Conservation (phyloP, 75 land plant genomes). For the Isoetes taiwanensis region DNA sequence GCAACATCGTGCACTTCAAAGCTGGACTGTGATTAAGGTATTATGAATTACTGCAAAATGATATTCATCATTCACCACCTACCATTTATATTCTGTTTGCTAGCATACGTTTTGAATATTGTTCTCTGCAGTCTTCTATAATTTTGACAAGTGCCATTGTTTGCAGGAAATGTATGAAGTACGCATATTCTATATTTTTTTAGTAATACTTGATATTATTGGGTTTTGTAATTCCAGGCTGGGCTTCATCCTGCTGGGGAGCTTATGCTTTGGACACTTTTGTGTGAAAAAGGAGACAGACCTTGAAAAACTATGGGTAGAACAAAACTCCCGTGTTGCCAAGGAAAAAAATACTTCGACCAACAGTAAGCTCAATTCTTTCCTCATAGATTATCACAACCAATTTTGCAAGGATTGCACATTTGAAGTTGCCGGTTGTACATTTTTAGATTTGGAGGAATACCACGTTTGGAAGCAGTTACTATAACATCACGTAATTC, state of each 20-base stretch:
- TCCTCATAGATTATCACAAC: too few species aligned
- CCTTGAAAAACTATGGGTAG: conserved; percentile 39
- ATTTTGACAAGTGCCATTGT: too few species aligned
- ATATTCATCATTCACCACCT: too few species aligned
- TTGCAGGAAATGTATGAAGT: too few species aligned
- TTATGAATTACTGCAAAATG: too few species aligned
- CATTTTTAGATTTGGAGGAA: conserved; percentile 41
- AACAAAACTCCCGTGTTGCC: conserved; percentile 28
- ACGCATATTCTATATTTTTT: too few species aligned
- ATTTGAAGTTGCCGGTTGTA: too few species aligned
- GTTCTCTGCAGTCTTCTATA: too few species aligned
- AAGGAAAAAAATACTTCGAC: conserved; percentile 21
- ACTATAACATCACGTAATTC: conserved; percentile 24
- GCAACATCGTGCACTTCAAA: neutral
- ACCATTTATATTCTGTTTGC: too few species aligned
- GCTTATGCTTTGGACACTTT: conserved; percentile 17
- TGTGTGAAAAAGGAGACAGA: conserved; percentile 18
- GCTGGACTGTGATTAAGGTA: conserved; percentile 4
- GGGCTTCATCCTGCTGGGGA: conserved; percentile 27
- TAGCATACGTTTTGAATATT: too few species aligned
- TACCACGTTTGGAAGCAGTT: conserved; percentile 26
- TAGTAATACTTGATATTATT: too few species aligned
- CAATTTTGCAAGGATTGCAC: too few species aligned
- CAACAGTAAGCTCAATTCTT: conserved; percentile 1
- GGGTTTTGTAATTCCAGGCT: conserved; percentile 16